Evolutionary conservation across 305 asterid genomes (phyloP).

Genomic region (Rubia peregrina): DNA sequence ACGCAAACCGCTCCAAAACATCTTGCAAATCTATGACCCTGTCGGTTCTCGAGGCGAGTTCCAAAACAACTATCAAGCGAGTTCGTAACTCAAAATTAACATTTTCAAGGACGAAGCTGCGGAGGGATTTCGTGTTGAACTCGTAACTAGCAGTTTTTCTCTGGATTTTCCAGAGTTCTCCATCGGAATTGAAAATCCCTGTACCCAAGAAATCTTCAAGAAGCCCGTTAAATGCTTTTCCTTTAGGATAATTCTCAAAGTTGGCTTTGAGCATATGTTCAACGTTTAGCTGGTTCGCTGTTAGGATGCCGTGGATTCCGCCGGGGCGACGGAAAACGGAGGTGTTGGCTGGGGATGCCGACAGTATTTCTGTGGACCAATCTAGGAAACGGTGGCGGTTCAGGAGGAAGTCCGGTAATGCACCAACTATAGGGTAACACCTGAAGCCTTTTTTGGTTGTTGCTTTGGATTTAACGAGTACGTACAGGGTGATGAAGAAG

Average conservation of each 20-base stretch:
- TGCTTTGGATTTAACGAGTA: conserved; percentile 1
- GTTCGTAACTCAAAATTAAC: not conserved
- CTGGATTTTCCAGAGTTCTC: conserved; percentile 6
- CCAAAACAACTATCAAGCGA: not conserved
- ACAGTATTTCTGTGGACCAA: conserved; percentile 3
- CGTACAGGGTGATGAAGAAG: conserved; percentile 1
- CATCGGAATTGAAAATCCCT: conserved; percentile 8
- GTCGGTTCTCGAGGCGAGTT: not conserved
- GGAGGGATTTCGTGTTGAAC: conserved; percentile 14
- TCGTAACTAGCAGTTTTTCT: conserved; percentile 3
- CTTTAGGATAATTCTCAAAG: conserved; percentile 3
- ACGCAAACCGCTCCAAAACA: conserved; percentile 7
- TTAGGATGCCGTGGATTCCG: conserved; percentile 1
- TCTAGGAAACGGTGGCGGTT: conserved; percentile 11
- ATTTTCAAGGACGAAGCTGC: conserved; percentile 1
- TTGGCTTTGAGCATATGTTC: conserved; percentile 5
- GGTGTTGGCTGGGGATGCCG: conserved; percentile 3
- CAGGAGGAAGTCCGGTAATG: conserved; percentile 1
- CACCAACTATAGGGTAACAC: not conserved
- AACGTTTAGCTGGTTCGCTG: conserved; percentile 3
- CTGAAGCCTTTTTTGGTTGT: conserved; percentile 1
- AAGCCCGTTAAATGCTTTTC: not conserved
- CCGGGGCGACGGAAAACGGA: conserved; percentile 8
- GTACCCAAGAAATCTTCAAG: conserved; percentile 7
- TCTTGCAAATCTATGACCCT: conserved; percentile 4